Percentiles rank a stretch among this genome's conserved stretches.
Evolutionary conservation across 164 flowering plant species (phyloP).

Genomic region (Piper longum): DNA sequence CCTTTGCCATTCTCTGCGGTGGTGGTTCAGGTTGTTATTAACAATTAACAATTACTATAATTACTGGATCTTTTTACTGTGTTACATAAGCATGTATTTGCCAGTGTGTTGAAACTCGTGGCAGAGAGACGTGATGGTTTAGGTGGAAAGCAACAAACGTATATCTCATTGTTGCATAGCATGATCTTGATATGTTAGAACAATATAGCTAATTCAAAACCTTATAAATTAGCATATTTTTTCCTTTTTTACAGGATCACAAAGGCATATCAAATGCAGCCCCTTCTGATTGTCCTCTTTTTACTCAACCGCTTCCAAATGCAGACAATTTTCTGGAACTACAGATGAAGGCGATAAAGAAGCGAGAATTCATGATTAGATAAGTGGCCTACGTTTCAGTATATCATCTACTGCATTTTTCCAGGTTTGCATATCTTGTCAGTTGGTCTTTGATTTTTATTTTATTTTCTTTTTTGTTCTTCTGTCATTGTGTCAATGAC

Average conservation of each 20-base stretch:
- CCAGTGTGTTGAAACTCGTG: not conserved
- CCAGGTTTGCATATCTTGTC: slow-evolving; percentile 36
- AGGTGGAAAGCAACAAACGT: not conserved
- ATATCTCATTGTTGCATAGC: not conserved
- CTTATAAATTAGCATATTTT: not conserved
- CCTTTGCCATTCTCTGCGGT: slow-evolving; percentile 60
- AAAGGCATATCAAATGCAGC: slow-evolving; percentile 91
- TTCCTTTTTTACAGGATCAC: slow-evolving; percentile 61
- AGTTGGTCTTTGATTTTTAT: not conserved
- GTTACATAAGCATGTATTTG: not conserved
- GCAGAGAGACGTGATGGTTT: not conserved
- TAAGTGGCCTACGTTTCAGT: slow-evolving; percentile 53
- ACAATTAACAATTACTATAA: not conserved
- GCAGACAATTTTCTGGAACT: slow-evolving; percentile 12
- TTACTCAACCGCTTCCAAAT: slow-evolving; percentile 31
- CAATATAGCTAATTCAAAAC: not conserved
- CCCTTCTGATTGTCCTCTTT: slow-evolving; percentile 79
- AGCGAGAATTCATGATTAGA: slow-evolving; percentile 71
- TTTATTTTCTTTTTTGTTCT: not conserved
- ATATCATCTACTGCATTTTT: slow-evolving; percentile 97
- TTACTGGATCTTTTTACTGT: not conserved
- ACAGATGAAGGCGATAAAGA: slow-evolving; percentile 18
- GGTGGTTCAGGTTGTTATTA: slow-evolving; percentile 62
- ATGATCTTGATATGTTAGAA: not conserved
- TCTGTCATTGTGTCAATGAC: slow-evolving; percentile 5